Conservation (phyloP, 2,329 filamentous ascomycete genomes). For the Teratosphaeria nubilosa region DNA sequence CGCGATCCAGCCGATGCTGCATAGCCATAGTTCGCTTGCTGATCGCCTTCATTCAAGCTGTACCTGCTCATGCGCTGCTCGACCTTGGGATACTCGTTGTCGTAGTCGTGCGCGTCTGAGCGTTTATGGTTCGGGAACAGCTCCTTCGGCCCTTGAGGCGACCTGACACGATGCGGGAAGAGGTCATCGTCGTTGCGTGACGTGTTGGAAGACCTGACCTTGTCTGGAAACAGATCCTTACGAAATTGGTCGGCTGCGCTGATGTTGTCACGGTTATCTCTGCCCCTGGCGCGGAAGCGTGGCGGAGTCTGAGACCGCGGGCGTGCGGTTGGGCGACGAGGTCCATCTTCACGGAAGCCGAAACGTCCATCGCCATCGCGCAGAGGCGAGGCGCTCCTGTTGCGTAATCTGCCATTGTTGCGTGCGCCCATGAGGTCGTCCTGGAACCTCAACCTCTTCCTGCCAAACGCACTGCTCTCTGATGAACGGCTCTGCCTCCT, state of each 20-base stretch:
- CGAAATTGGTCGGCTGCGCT: constrained; percentile 15
- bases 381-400: constrained; percentile 50
- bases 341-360: constrained; percentile 41
- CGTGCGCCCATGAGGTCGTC: constrained; percentile 24
- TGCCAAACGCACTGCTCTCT: constrained; percentile 5
- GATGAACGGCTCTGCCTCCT: constrained; percentile 1
- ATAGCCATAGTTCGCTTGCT: constrained; percentile 5
- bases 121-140: constrained; percentile 36
- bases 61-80: constrained; percentile 17
- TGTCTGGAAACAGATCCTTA: constrained; percentile 33
- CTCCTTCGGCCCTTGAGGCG: constrained; percentile 13
- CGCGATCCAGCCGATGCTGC: neutral
- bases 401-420: constrained; percentile 39
- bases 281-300: constrained; percentile 5
- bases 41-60: constrained; percentile 10
- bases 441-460: constrained; percentile 9
- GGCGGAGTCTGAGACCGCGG: constrained; percentile 33
- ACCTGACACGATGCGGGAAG: constrained; percentile 16
- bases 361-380: constrained; percentile 39
- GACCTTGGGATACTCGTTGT: constrained; percentile 12
- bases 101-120: constrained; percentile 31
- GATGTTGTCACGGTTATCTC: constrained; percentile 12
- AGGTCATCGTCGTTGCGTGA: constrained; percentile 10
- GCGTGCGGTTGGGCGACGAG: constrained; percentile 33
- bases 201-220: constrained; percentile 5